These are phyloP conservation scores for Termitomyces heimii DNA, from an alignment of 768 basidiomycete genomes.

Conservation along the genomic window DNA sequence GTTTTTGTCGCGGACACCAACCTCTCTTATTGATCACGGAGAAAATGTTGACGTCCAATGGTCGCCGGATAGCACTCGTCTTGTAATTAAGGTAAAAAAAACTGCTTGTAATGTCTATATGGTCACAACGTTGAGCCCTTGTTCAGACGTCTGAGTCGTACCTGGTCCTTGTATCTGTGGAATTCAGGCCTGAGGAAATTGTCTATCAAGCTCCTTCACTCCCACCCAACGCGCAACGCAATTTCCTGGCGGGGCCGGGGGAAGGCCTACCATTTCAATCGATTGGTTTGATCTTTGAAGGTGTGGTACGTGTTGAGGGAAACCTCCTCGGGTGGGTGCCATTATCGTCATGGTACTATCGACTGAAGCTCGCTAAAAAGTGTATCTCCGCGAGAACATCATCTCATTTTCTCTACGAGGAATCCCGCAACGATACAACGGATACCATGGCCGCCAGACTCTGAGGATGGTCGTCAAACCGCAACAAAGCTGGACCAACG, in stretches of 20 bases:
- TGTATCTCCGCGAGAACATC: constrained; percentile 66
- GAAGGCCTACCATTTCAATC: constrained; percentile 67
- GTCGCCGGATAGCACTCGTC: constrained; percentile 75
- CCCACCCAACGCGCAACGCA: constrained; percentile 51
- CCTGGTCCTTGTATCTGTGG: constrained; percentile 68
- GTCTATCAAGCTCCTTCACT: constrained; percentile 52
- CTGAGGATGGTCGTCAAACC: constrained; percentile 26
- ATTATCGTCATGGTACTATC: neutral
- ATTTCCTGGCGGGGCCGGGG: constrained; percentile 76
- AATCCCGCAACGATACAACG: constrained; percentile 74
- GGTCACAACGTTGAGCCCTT: neutral
- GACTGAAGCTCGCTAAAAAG: constrained; percentile 29
- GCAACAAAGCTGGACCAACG: constrained; percentile 25
- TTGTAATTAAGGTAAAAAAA: constrained; percentile 70
- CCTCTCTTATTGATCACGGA: constrained; percentile 81
- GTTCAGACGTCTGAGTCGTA: constrained; percentile 76
- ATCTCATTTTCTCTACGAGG: constrained; percentile 69
- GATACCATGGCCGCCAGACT: constrained; percentile 73
- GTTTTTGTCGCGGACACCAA: constrained; percentile 67
- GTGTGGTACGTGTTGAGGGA: constrained; percentile 77
- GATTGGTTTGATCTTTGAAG: constrained; percentile 69
- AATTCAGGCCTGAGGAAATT: constrained; percentile 46
- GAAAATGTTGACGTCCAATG: constrained; percentile 69
- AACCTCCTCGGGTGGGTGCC: constrained; percentile 55
- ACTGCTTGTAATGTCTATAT: neutral